Evolutionary conservation across 331 rosid genomes (phyloP), one percentile per base, ranked within the genome.

Genomic region (Cydonia oblonga): DNA sequence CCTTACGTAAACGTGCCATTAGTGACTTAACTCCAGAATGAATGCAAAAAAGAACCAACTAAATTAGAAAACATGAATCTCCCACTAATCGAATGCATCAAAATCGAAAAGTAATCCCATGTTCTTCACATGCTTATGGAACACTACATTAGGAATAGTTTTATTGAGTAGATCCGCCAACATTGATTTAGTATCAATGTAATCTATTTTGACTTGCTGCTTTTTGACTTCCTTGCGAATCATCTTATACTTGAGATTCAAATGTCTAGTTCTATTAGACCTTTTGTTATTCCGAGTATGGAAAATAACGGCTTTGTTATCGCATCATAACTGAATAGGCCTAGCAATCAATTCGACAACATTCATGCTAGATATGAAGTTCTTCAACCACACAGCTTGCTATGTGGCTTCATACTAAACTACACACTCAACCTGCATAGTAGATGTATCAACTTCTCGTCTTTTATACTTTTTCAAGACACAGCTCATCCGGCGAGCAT

Each of bases 401-500:
- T 18, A 46, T 15, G 53, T 15, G 53, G 53, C n/a, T 46, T 46
- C n/a, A 46, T 46, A 46, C 0, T 8, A 46, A 46, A 0, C 53
- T 46, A 46, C n/a, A 46, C 5, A 46, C 6, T 46, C n/a, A 15
- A 3, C n/a, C 0, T 46, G 9, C 1, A 46, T 15, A 2, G 9
- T 46, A 46, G n/a, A 16, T 0, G 3, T 46, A 5, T 16, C 53
- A 46, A 15, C n/a, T 46, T 16, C n/a, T n/a, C 3, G 0, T 46
- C 3, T 15, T 46, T 46, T 46, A 16, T 1, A 46, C n/a, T 46
- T 46, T 46, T 5, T 6, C 53, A 46, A 46, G 53, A 46, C 53
- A 46, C 0, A 2, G 0, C n/a, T 46, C 9, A 1, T 46, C 9
- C 3, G 1, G 0, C 9, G 9, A 15, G n/a, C 3, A 46, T 15